Base-by-base conservation (phyloP, 1,139 yeast genomes). In the Starmera stellimalicola region DNA sequence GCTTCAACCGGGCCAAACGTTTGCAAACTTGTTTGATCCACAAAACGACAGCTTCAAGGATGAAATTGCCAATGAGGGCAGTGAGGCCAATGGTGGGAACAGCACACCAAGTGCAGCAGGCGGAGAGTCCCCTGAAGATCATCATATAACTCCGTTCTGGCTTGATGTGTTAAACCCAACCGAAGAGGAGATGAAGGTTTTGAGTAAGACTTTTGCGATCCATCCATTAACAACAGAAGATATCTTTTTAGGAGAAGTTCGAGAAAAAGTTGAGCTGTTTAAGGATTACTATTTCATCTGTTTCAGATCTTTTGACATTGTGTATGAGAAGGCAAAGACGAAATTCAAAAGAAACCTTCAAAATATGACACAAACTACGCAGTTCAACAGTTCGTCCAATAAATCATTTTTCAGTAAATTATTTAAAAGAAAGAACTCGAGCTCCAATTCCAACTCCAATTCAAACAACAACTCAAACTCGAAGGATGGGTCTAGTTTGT, bases 161-260 rank as follows among this genome's bases (percentile, higher is more conserved):
- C 65, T 91, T 9, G 98, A 91, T 56, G 83, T 91, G 16, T 62
- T 83, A 36, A 81, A 87, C 49, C 98, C 98, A 3, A 83, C 95
- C 0, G 98, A 88, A 49, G 95, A 84, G 43, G 98, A 91, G 56
- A 88, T 91, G 95, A 87, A 87, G 53, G 93, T 83, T 1, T 52
- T 91, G 12, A 77, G 94, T 18, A 87, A 87, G 48, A 77, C 96
- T 0, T 91, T 91, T 58, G 94, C 94, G 1, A 84, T 88, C 39
- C 98, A 88, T 56, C 97, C 97, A 0, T 69, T 88, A 48, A 91
- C 98, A 0, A 83, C 96, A 0, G 98, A 91, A 54, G 98, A 91
- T 62, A 91, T 91, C 36, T 84, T 84, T 44, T 63, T 88, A 24
- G 95, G 95, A 3, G 98, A 91, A 51, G 79, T 95, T 2, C 73